A percentile compares a stretch with the other conserved stretches of the same genome.
These are phyloP conservation scores for Syzygium aromaticum DNA, from an alignment of 345 rosid species.

Conservation along the genomic window DNA sequence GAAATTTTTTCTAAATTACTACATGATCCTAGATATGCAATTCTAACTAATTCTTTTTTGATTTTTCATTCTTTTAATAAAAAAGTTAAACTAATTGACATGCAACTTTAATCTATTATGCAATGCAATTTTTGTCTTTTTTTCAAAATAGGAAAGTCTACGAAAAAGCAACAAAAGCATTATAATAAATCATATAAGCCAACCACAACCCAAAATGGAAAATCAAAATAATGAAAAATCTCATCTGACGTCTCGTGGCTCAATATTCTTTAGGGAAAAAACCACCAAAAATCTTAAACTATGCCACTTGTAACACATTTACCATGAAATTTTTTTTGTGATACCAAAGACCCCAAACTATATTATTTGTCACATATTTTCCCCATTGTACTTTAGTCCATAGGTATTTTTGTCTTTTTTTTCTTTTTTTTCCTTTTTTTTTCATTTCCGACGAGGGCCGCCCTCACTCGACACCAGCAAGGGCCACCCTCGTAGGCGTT, in stretches of 20 bases:
- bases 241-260: background rate
- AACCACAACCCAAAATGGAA: background rate
- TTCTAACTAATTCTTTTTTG: background rate
- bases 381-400: too few relatives aligned
- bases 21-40: background rate
- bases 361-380: too few relatives aligned
- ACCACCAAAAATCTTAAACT: too few relatives aligned
- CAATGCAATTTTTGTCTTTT: background rate
- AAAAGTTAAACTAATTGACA: background rate
- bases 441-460: too few relatives aligned
- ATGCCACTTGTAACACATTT: too few relatives aligned
- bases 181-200: background rate
- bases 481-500: too few relatives aligned
- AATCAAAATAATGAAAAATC: background rate
- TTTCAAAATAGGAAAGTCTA: background rate
- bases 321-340: too few relatives aligned
- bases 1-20: background rate
- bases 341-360: too few relatives aligned
- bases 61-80: background rate
- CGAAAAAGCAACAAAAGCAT: background rate
- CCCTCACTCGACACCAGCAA: too few relatives aligned
- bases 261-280: background rate
- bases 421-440: too few relatives aligned
- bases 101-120: background rate
- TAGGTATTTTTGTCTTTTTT: too few relatives aligned